Conservation (phyloP, 306 rosid species). For the Mimosa bimucronata region DNA sequence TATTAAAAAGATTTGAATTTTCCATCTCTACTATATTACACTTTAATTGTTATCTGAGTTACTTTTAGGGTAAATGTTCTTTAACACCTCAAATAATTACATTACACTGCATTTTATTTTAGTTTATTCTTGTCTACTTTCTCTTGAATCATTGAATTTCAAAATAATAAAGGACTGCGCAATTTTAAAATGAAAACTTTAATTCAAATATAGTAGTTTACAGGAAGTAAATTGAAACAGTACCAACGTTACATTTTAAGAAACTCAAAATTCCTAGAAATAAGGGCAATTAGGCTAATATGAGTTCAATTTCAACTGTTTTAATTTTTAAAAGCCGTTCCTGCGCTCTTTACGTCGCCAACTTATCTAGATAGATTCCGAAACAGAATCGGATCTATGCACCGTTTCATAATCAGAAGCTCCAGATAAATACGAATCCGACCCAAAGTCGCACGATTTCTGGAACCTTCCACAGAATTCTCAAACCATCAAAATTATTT, state of each 20-base stretch:
- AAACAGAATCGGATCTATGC: neutral
- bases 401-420: neutral
- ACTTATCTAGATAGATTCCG: neutral
- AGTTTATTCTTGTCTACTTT: neutral
- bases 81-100: neutral
- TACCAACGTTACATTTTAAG: neutral
- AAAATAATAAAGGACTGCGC: too few relatives aligned
- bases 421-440: neutral
- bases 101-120: neutral
- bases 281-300: neutral
- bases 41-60: neutral
- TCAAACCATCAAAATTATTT: constrained; percentile 26
- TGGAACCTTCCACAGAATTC: constrained; percentile 51
- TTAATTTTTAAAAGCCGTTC: too few relatives aligned
- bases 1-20: too few relatives aligned
- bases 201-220: too few relatives aligned
- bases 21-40: too few relatives aligned
- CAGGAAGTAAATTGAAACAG: neutral
- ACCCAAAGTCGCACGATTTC: constrained; percentile 24
- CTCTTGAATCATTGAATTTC: too few relatives aligned
- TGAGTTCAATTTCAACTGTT: too few relatives aligned
- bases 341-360: neutral
- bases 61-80: neutral
- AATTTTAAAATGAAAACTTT: too few relatives aligned
- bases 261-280: neutral